Base-by-base conservation (phyloP, 2,329 filamentous ascomycete genomes). In the Paraconiothyrium brasiliense region DNA sequence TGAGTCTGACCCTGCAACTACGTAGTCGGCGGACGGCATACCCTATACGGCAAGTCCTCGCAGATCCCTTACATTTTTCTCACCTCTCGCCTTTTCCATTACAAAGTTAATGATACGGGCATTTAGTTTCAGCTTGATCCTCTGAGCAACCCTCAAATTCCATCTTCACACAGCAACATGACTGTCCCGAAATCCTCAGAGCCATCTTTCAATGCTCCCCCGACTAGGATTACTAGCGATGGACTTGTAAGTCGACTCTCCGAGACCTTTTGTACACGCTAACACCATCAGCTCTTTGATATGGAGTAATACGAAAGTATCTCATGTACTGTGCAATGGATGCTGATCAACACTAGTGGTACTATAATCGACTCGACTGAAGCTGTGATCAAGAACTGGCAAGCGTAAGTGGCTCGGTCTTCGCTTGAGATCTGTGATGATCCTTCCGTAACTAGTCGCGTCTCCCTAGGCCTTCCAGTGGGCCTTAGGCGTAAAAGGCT, bases 341-440 rank as follows among this genome's bases (percentile, higher is more conserved):
- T 69, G 58, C 73, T 43, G 20, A 34, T 44, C 7, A 13, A 27
- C 41, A 47, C 37, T 48, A 75, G 93, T 75, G 92, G 91, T 43
- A 94, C 92, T 20, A 91, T 94, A 66, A 93, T 94, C 71, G 92
- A 94, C 76, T 93, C 90, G 16, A 94, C 92, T 1, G 82, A 85
- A 22, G 92, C 92, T 9, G 89, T 95, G 44, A 84, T 88, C 56
- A 92, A 92, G 79, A 89, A 93, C 76, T 95, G 92, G 92, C 82
- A 89, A 59, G 83, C 83, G 89, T 90, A 78, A 78, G 84, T 74
- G 39, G 46, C 10, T 20, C 30, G 9, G n/a, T 24, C 43, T 24
- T 14, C 51, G 20, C 35, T 39, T 32, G 13, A 47, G 51, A 30
- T 30, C 9, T 30, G 27, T 7, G 43, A 46, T 30, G 14, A 7